phyloP scores from a whole-genome alignment of 129 eudicot genomes.

The Tanacetum coccineum region DNA sequence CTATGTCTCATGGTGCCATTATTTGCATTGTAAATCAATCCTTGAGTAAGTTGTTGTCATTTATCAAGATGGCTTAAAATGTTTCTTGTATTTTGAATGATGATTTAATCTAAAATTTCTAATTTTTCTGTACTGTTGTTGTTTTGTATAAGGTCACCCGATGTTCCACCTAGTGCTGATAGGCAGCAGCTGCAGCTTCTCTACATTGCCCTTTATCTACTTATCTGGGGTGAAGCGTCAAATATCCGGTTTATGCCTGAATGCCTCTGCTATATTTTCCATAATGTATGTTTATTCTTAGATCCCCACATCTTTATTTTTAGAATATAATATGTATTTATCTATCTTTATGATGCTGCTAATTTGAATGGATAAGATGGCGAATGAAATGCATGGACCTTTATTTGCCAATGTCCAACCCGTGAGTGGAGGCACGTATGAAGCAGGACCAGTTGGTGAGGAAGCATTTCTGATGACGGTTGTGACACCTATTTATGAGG shows the following conservation, averaged over 20 bases:
- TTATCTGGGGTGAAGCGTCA: slow-evolving; percentile 99
- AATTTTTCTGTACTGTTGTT: background rate
- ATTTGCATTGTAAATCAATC: slow-evolving; percentile 66
- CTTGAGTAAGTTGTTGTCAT: slow-evolving; percentile 49
- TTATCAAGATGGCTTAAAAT: slow-evolving; percentile 2
- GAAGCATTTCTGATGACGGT: slow-evolving; percentile 76
- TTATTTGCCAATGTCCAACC: slow-evolving; percentile 65
- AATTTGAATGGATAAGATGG: slow-evolving; percentile 57
- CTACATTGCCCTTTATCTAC: slow-evolving; percentile 93
- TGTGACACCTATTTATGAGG: slow-evolving; percentile 86
- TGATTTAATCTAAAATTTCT: slow-evolving; percentile 3
- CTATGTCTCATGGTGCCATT: slow-evolving; percentile 80
- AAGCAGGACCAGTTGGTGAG: slow-evolving; percentile 57
- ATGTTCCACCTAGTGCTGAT: slow-evolving; percentile 54
- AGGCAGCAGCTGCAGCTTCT: slow-evolving; percentile 79
- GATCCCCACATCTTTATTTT: background rate
- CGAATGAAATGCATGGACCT: slow-evolving; percentile 67
- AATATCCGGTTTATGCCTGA: slow-evolving; percentile 98
- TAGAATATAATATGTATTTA: background rate
- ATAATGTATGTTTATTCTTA: slow-evolving; percentile 52
- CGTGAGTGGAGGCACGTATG: slow-evolving; percentile 76
- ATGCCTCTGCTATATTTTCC: slow-evolving; percentile 97
- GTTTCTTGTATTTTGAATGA: slow-evolving; percentile 13
- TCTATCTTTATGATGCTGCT: slow-evolving; percentile 12
- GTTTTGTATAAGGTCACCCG: slow-evolving; percentile 27